Base-by-base conservation (phyloP, 106 monocot genomes). In the Triglochin maritima region DNA sequence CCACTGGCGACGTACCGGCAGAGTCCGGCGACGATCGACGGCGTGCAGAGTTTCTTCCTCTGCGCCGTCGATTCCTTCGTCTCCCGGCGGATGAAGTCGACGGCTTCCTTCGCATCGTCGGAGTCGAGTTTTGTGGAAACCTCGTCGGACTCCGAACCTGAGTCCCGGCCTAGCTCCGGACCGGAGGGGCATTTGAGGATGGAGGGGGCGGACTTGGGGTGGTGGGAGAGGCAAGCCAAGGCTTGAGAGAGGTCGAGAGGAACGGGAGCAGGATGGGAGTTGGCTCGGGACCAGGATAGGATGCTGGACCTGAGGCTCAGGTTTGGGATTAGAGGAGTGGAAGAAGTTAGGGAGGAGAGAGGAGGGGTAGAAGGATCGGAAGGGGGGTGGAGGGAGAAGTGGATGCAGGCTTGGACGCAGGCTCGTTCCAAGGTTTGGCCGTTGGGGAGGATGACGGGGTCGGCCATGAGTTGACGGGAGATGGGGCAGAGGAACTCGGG, bases 351-450 rank as follows among this genome's bases (percentile, higher is more conserved):
- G 58, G 66, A 17, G 54, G 59, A 4, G 78, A 72, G 61, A 43
- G 43, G 61, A 17, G 13, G 6, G 44, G 46, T 58, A 41, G 46
- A 48, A n/a, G 63, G 52, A 52, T 7, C 11, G 44, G 63, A 42
- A 14, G 64, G 63, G 7, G 79, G 81, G 48, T 50, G 14, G 65
- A 94, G 66, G 76, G 59, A 14, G 77, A 94, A 75, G 47, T 81
- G 75, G 12, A 60, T 6, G 74, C 89, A 89, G 66, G 87, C 87
- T 49, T 87, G 81, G 68, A 95, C 71, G 75, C 83, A 83, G 62
- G 71, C 57, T 9, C 94, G 94, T 68, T 95, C 90, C 77, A 79
- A 90, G 76, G 83, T 81, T 50, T 81, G 76, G 7, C 94, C 90
- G 47, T 86, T 63, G 29, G 83, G 75, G 55, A 90, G 46, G 67